Conservation (phyloP, 2,329 filamentous ascomycete species). For the Phialocephala sp. region DNA sequence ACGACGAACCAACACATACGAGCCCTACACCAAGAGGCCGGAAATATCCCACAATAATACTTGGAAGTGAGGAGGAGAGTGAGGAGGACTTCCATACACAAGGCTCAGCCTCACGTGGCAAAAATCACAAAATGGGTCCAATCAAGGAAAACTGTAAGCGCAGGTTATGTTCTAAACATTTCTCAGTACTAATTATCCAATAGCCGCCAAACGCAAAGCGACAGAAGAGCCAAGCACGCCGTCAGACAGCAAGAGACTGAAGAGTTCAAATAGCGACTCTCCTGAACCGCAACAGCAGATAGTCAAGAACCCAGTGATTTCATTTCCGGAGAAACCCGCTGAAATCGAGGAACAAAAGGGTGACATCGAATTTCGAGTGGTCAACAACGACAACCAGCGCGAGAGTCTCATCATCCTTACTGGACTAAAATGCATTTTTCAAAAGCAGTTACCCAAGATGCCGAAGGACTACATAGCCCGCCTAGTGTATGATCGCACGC, state of each 20-base stretch:
- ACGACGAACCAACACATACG: not conserved
- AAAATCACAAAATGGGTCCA: slow-evolving; percentile 34
- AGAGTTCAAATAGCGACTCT: slow-evolving; percentile 52
- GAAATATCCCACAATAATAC: not conserved
- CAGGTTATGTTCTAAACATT: not conserved
- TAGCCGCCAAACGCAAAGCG: slow-evolving; percentile 71
- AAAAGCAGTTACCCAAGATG: slow-evolving; percentile 99
- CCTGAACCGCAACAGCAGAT: slow-evolving; percentile 44
- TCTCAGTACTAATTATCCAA: not conserved
- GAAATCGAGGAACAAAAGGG: slow-evolving; percentile 92
- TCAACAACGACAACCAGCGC: slow-evolving; percentile 91
- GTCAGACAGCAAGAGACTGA: slow-evolving; percentile 68
- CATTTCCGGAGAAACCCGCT: slow-evolving; percentile 91
- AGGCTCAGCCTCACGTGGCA: not conserved
- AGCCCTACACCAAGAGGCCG: not conserved
- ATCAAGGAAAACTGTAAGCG: slow-evolving; percentile 35
- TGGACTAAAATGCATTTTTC: slow-evolving; percentile 95
- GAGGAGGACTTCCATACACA: not conserved
- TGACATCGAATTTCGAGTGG: slow-evolving; percentile 95
- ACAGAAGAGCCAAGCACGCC: slow-evolving; percentile 67
- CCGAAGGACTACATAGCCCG: slow-evolving; percentile 98
- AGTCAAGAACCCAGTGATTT: slow-evolving; percentile 65
- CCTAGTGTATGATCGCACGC: slow-evolving; percentile 95
- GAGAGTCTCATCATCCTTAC: slow-evolving; percentile 94
- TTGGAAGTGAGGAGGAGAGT: not conserved